Evolutionary conservation across 148 eudicot species (phyloP).

Genomic region (Linanthus parryae): DNA sequence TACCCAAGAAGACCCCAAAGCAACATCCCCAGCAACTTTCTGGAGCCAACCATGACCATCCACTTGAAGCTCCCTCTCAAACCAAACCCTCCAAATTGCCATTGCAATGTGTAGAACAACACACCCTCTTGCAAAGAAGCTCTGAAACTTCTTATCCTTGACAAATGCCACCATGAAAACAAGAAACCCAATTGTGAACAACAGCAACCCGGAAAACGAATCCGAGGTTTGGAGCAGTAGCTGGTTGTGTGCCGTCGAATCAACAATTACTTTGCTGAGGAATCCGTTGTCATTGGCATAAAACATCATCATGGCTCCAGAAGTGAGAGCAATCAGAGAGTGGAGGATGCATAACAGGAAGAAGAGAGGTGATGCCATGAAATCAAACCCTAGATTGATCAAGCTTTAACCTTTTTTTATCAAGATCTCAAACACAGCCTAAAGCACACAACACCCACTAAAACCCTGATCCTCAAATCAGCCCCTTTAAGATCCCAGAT

Average conservation of each 20-base stretch:
- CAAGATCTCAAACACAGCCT: too few species aligned
- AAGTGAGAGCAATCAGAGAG: constrained; percentile 54
- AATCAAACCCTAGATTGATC: constrained; percentile 7
- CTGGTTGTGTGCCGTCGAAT: constrained; percentile 82
- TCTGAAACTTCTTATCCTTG: constrained; percentile 61
- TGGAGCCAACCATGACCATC: constrained; percentile 64
- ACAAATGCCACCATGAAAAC: constrained; percentile 91
- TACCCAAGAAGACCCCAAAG: constrained; percentile 79
- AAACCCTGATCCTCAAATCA: constrained; percentile 7
- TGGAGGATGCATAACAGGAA: constrained; percentile 69
- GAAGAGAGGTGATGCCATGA: constrained; percentile 80
- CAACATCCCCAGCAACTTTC: constrained; percentile 67
- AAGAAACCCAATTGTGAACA: constrained; percentile 71
- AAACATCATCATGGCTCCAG: constrained; percentile 89
- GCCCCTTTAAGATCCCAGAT: too few species aligned
- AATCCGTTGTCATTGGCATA: constrained; percentile 56
- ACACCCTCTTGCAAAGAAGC: constrained; percentile 83
- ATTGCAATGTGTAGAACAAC: constrained; percentile 67
- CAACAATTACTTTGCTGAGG: constrained; percentile 71
- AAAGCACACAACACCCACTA: too few species aligned
- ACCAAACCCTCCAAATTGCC: constrained; percentile 90
- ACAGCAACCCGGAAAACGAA: constrained; percentile 84
- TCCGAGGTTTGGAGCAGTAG: constrained; percentile 64
- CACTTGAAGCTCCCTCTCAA: constrained; percentile 66
- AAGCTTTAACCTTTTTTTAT: not conserved